Percentiles rank a stretch among this genome's conserved stretches.
phyloP scores from a whole-genome alignment of 352 stramenopile genomes.

The Globisporangium camurandrum region DNA sequence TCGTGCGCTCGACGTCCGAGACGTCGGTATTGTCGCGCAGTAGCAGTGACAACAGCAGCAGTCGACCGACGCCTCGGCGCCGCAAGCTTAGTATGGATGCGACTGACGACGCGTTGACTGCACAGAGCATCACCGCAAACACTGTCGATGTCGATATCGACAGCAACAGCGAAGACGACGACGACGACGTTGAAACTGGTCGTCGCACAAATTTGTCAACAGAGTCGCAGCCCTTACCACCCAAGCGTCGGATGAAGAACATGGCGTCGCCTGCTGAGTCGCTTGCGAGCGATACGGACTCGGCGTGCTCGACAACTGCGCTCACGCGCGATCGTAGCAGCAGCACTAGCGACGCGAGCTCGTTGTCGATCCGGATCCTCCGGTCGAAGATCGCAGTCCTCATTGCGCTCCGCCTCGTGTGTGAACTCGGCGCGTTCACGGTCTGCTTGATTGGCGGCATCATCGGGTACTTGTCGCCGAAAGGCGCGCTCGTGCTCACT shows the following conservation, averaged over 20 bases:
- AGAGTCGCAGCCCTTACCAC: not conserved
- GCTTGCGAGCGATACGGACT: conserved; percentile 25
- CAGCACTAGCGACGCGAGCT: conserved; percentile 14
- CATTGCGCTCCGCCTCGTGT: conserved; percentile 32
- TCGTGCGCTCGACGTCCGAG: conserved; percentile 16
- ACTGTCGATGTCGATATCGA: not conserved
- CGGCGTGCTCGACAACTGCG: conserved; percentile 40
- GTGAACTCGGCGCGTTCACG: conserved; percentile 56
- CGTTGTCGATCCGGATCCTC: conserved; percentile 25
- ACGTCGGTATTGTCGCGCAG: conserved; percentile 10
- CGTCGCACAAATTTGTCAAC: too few relatives aligned
- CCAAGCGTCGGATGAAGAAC: conserved; percentile 20
- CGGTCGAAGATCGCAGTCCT: conserved; percentile 40
- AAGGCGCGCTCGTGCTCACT: conserved; percentile 55
- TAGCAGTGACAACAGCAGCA: not conserved
- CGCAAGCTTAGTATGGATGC: conserved; percentile 3
- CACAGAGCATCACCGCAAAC: not conserved
- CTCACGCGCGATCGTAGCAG: conserved; percentile 14
- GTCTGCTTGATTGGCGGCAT: conserved; percentile 68
- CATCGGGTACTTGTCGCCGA: conserved; percentile 30
- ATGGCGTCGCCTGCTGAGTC: conserved; percentile 48
- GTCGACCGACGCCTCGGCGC: conserved; percentile 5
- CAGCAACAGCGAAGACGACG: not conserved
- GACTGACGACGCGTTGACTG: conserved; percentile 5
- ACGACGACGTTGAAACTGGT: too few relatives aligned